Evolutionary conservation across 2,329 filamentous ascomycete species (phyloP), one percentile per base, ranked within the genome.

Genomic region (Aspergillus alliaceus): DNA sequence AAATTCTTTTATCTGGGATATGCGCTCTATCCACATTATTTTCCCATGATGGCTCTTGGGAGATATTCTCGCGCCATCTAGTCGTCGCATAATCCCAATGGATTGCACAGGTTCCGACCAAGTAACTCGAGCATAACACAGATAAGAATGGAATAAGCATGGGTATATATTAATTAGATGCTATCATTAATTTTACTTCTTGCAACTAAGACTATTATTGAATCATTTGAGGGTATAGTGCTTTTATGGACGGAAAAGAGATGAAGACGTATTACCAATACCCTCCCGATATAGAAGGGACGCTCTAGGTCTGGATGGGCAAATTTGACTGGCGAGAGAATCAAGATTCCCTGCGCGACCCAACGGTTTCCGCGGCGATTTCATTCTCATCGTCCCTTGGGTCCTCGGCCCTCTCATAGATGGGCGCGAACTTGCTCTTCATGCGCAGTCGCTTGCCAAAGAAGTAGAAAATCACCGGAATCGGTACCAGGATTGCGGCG

Each of bases 401-500:
- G 8, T 44, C 54, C 14, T 52, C 39, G 40, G 40, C 54, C 27
- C 53, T 57, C 15, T 57, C 54, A 25, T 57, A 57, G 25, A 53
- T 53, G 18, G 54, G 54, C 4, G 54, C 54, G 7, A 44, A 57
- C 49, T 57, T 57, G 54, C 59, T 59, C 44, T 53, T 55, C 48
- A 44, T 53, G 4, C 59, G 53, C 42, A 76, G 52, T 4, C 51
- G 46, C 12, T 66, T 65, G 1, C 73, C 73, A 29, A 63, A 70
- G 7, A 65, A 59, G 4, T 66, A 65, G 11, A 75, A 74, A 1
- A 51, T 57, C 1, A 74, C 51, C 1, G 73, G 73, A 29, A 76
- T 75, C 1, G 74, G 74, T 3, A 74, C 61, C 68, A 77, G 67
- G 8, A 71, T 61, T 0, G 64, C 62, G 0, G 72, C 72, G 5